Conservation (phyloP, 1,139 yeast species). For the Pichia sp. region DNA sequence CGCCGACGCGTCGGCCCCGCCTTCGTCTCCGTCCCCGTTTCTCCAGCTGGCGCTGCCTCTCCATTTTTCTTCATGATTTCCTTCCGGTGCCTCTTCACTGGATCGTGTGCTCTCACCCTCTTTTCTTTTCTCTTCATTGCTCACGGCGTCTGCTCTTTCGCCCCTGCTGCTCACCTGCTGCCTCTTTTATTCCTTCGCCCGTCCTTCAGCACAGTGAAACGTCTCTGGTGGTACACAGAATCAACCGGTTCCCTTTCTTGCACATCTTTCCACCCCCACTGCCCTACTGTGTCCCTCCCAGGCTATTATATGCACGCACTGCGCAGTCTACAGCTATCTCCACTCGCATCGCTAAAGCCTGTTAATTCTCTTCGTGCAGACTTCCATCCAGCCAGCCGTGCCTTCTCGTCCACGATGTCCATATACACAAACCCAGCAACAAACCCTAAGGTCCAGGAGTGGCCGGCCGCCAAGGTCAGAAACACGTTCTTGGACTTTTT, state of each 20-base stretch:
- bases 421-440: conserved; percentile 17
- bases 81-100: no score
- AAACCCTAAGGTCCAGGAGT: conserved; percentile 27
- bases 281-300: neutral
- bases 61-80: neutral
- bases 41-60: no score
- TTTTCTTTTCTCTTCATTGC: no score
- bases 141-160: neutral
- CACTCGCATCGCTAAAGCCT: neutral
- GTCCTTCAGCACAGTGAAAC: neutral
- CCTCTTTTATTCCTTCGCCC: neutral
- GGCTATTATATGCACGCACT: neutral
- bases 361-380: neutral
- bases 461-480: conserved; percentile 80
- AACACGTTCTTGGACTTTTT: conserved; percentile 80
- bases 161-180: neutral
- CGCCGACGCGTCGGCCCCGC: neutral
- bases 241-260: neutral
- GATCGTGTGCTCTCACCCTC: no score
- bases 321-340: neutral
- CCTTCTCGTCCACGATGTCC: conserved; percentile 12
- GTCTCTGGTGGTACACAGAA: neutral
- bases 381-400: neutral
- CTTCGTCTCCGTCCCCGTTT: neutral
- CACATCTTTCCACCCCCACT: neutral